Evolutionary conservation across 768 basidiomycete genomes (phyloP), one percentile per base, ranked within the genome.

Genomic region (Hericium coralloides): DNA sequence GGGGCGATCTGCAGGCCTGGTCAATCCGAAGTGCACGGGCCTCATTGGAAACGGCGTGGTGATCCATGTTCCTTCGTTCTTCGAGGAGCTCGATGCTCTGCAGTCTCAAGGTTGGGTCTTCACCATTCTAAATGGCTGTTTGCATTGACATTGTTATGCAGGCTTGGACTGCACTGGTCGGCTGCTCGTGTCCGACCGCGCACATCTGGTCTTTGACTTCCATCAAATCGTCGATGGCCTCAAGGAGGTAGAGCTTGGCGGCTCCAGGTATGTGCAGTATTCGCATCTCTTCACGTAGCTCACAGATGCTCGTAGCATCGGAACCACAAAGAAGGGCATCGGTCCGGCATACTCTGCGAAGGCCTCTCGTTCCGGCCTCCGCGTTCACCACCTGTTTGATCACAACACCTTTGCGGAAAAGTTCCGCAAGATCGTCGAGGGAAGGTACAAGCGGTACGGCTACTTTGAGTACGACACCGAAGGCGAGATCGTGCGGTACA

Each of bases 191-290:
- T 98, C 95, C 23, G 94, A 98, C 73, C 87, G 97, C 60, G 92
- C 97, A 3, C 92, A 95, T 61, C 85, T 99, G 59, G 97, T 99
- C 37, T 94, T 99, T 67, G 97, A 98, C 69, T 98, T 99, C 71
- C 97, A 99, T 73, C 97, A 99, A 75, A 98, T 98, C 66, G 97
- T 98, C 26, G 97, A 99, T 68, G 97, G 97, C 5, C 75, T 99
- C 66, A 99, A 98, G 70, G 97, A 99, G 70, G 92, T 93, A 39
- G 97, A 98, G 69, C 81, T 98, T 22, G 97, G 97, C 22, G 90
- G 92, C 9, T 86, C 84, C 1, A 90, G 87, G 85, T 85, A 63
- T 43, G 64, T 55, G 14, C 37, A 63, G 61, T 57, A 50, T 41
- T 36, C 23, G 22, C 45, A 37, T 51, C 47, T 48, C 7, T 39